Base-by-base conservation (phyloP, 306 rosid species). In the Quercus dentata region DNA sequence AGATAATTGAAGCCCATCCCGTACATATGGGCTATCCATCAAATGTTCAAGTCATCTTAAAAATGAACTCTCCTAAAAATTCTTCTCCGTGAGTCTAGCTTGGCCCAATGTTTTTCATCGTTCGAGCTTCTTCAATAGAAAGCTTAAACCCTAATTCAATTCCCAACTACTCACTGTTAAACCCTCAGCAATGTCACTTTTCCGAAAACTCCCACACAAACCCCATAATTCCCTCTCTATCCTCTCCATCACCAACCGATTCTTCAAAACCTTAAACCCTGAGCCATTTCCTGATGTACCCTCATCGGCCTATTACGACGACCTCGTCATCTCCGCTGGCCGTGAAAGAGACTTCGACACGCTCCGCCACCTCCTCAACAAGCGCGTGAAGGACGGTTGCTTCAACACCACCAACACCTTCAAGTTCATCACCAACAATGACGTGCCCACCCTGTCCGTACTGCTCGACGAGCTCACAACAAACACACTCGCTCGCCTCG, bases 391-490 rank as follows among this genome's bases (percentile, higher is more conserved):
- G 49, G 90, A 87, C 38, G 81, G 80, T 33, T 88, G 78, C 87
- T 77, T 57, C 85, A 86, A 83, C 89, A 86, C 90, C 14, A 76
- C 67, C 64, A 77, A 54, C 4, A 91, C 89, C 58, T 90, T 92
- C 89, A 73, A 13, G 12, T 92, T 90, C 91, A 57, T 92, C 85
- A 88, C 84, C 75, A n/a, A 25, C 81, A 9, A 69, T 0, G 54
- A 49, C 46, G 73, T 54, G 12, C 23, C 74, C 76, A 73, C 83
- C 6, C 69, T 79, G 12, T 81, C 89, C 5, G 0, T 82, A 4
- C 41, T 83, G 2, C 41, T 85, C 23, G 85, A 79, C 20, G 51
- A 70, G 33, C 71, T 92, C 49, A 4, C 76, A 1, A 1, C 25
- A 28, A 2, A 25, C 3, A 87, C 88, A 21, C 74, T 92, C 18